phyloP scores from a whole-genome alignment of 257 asterid genomes.

The Henckelia pumila region DNA sequence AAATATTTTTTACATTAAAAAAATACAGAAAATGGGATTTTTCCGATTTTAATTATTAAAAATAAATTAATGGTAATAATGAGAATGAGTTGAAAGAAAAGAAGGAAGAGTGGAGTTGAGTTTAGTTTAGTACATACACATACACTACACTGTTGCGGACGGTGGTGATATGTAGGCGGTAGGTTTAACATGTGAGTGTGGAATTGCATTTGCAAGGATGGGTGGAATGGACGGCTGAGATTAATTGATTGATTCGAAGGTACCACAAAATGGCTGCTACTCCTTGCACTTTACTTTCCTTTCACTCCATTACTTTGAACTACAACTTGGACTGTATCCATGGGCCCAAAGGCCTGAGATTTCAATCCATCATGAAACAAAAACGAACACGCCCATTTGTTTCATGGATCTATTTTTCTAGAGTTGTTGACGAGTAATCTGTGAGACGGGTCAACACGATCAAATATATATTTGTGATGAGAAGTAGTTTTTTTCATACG shows the following conservation, averaged over 20 bases:
- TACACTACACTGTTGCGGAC: conserved; percentile 28
- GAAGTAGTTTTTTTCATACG: too few relatives aligned
- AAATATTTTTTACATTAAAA: conserved; percentile 6
- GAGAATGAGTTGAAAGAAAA: conserved; percentile 16
- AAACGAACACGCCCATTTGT: too few relatives aligned
- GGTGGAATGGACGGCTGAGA: conserved; percentile 32
- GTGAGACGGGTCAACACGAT: too few relatives aligned
- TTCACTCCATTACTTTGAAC: too few relatives aligned
- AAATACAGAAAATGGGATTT: conserved; percentile 6
- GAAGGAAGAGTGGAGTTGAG: neutral
- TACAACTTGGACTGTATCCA: too few relatives aligned
- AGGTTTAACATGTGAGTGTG: conserved; percentile 30
- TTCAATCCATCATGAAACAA: too few relatives aligned
- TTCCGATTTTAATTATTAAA: conserved; percentile 8
- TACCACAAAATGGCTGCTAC: too few relatives aligned
- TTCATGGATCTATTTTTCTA: too few relatives aligned
- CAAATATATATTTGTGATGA: too few relatives aligned
- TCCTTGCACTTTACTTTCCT: too few relatives aligned
- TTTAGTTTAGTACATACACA: conserved; percentile 23
- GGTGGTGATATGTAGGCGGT: conserved; percentile 33
- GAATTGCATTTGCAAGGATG: conserved; percentile 5
- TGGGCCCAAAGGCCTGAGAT: too few relatives aligned
- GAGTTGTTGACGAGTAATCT: too few relatives aligned
- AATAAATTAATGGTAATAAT: conserved; percentile 2
- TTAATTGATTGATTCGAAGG: conserved; percentile 10